Conservation (phyloP, 2,329 filamentous ascomycete genomes). For the Talaromyces sp. region DNA sequence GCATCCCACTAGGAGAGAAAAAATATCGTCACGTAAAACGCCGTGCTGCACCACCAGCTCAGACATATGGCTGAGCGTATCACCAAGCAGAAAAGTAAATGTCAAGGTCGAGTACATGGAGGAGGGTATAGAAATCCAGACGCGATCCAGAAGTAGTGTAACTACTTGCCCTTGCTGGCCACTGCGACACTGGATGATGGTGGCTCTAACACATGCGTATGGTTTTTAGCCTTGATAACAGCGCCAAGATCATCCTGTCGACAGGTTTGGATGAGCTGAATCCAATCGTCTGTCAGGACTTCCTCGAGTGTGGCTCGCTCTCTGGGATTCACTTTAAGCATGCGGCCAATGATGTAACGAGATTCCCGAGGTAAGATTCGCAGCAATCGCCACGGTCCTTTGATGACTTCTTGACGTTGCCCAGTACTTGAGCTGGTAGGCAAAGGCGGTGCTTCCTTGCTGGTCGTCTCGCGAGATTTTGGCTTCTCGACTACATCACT, state of each 20-base stretch:
- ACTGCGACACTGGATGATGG: conserved; percentile 38
- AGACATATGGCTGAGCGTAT: neutral
- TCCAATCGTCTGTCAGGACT: conserved; percentile 84
- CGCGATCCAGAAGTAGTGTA: neutral
- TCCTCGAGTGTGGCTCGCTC: conserved; percentile 82
- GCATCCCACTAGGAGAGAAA: neutral
- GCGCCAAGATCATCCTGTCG: conserved; percentile 71
- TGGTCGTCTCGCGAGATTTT: conserved; percentile 37
- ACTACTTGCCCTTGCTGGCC: conserved; percentile 34
- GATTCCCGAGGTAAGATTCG: conserved; percentile 85
- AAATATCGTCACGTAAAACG: conserved; percentile 12
- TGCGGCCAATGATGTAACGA: conserved; percentile 82
- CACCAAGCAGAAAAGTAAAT: neutral
- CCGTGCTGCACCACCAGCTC: neutral
- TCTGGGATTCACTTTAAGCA: conserved; percentile 85
- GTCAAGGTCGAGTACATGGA: neutral
- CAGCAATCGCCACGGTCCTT: conserved; percentile 87
- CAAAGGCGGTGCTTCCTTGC: conserved; percentile 41
- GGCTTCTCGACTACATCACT: conserved; percentile 25
- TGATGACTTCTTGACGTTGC: conserved; percentile 69
- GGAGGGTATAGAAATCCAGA: neutral
- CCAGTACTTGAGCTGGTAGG: conserved; percentile 28
- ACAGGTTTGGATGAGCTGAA: conserved; percentile 81
- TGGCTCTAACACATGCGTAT: conserved; percentile 82
- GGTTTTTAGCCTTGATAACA: conserved; percentile 70